These are phyloP conservation scores for Endoconidiophora polonica DNA, from an alignment of 2,329 filamentous ascomycete genomes.

Conservation along the genomic window DNA sequence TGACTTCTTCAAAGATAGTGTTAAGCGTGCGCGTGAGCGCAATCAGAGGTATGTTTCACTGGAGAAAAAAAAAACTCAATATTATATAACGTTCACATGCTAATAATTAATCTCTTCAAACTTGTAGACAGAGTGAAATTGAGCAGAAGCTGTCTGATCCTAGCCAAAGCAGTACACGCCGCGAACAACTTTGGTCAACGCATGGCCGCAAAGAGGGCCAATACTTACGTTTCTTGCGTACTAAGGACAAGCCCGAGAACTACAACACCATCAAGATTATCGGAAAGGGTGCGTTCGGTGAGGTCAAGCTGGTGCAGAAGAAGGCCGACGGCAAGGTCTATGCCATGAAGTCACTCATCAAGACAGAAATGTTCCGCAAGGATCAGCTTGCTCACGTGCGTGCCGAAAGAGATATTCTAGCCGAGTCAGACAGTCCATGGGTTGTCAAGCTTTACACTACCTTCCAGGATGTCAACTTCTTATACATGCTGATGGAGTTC, in stretches of 20 bases:
- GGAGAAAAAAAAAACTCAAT: not conserved
- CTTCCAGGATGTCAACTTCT: conserved; percentile 88
- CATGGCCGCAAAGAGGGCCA: conserved; percentile 79
- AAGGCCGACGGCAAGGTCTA: conserved; percentile 95
- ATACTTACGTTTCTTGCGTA: conserved; percentile 85
- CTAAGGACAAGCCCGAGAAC: conserved; percentile 83
- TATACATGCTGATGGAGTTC: conserved; percentile 99
- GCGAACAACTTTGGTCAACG: conserved; percentile 70
- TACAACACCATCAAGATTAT: conserved; percentile 97
- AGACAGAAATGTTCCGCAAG: conserved; percentile 99
- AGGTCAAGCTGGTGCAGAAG: conserved; percentile 94
- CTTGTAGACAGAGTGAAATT: conserved; percentile 67
- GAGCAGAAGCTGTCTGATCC: conserved; percentile 71
- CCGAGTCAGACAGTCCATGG: conserved; percentile 98
- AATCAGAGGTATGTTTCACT: conserved; percentile 60
- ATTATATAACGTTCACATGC: conserved; percentile 2
- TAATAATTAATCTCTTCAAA: not conserved
- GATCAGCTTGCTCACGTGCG: conserved; percentile 95
- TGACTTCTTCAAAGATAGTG: conserved; percentile 97
- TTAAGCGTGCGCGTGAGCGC: conserved; percentile 84
- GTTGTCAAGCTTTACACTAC: conserved; percentile 97
- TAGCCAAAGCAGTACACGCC: conserved; percentile 55
- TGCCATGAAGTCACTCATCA: conserved; percentile 94
- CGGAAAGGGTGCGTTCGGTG: conserved; percentile 95
- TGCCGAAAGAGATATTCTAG: conserved; percentile 91